phyloP scores from a whole-genome alignment of 805 yeast genomes.

The Saturnispora galanensis region DNA sequence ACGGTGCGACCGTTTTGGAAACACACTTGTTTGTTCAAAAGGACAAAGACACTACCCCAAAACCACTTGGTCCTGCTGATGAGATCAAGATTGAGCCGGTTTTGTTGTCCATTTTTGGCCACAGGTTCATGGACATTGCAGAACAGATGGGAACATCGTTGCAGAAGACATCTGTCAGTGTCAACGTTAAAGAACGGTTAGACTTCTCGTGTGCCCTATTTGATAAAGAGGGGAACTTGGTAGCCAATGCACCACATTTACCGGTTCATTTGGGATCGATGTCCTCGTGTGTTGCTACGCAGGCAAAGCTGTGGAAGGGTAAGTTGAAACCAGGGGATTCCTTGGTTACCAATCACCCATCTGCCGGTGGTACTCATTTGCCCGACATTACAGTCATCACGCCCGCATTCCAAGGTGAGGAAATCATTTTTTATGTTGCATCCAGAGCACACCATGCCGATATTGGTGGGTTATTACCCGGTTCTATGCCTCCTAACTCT shows the following conservation, averaged over 20 bases:
- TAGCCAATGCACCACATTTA: constrained; percentile 82
- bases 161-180: constrained; percentile 70
- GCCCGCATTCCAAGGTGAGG: constrained; percentile 63
- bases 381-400: constrained; percentile 91
- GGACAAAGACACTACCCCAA: constrained; percentile 13
- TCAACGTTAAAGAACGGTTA: constrained; percentile 73
- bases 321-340: constrained; percentile 66
- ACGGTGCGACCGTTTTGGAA: constrained; percentile 44
- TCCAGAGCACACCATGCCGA: constrained; percentile 96
- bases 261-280: constrained; percentile 84
- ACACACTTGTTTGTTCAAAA: constrained; percentile 40
- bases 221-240: constrained; percentile 65
- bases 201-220: constrained; percentile 83
- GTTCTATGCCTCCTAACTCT: constrained; percentile 92
- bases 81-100: constrained; percentile 50
- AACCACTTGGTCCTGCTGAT: neutral
- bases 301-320: constrained; percentile 55
- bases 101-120: constrained; percentile 65
- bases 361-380: constrained; percentile 76
- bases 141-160: constrained; percentile 81
- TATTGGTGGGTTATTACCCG: constrained; percentile 87
- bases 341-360: constrained; percentile 70
- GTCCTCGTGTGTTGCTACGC: constrained; percentile 69
- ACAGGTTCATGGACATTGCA: constrained; percentile 83
- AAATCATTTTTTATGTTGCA: constrained; percentile 78